Conservation (phyloP, 768 basidiomycete genomes). For the Fomitopsis pulvina region DNA sequence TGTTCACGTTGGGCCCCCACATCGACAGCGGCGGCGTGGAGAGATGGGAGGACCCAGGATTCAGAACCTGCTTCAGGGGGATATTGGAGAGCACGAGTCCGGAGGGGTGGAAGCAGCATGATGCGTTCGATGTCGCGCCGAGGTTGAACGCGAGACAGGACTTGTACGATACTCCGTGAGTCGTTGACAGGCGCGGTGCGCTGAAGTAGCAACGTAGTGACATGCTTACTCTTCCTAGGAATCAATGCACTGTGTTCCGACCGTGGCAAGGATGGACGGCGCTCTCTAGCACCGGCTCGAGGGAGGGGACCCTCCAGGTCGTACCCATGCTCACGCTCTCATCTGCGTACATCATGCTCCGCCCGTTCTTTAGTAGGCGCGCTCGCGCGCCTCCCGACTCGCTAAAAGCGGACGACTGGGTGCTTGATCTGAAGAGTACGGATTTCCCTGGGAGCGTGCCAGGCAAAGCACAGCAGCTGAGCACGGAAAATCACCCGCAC, state of each 20-base stretch:
- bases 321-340: conserved; percentile 59
- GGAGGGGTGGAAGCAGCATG: conserved; percentile 49
- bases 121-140: conserved; percentile 55
- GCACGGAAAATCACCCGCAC: conserved; percentile 56
- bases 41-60: conserved; percentile 60
- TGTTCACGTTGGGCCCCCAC: conserved; percentile 63
- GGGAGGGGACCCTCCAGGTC: conserved; percentile 61
- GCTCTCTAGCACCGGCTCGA: conserved; percentile 41
- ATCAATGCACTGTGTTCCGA: conserved; percentile 20
- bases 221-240: conserved; percentile 14
- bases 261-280: conserved; percentile 68
- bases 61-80: conserved; percentile 48
- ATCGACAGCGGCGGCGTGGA: conserved; percentile 66
- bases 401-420: conserved; percentile 21
- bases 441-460: conserved; percentile 22
- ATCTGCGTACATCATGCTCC: conserved; percentile 64
- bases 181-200: conserved; percentile 2
- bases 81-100: conserved; percentile 38
- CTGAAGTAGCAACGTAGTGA: conserved; percentile 4
- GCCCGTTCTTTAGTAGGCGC: conserved; percentile 67
- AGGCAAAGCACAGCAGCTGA: conserved; percentile 37
- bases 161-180: conserved; percentile 55
- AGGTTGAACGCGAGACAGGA: conserved; percentile 56
- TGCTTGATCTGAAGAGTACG: conserved; percentile 17
- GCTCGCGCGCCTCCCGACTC: conserved; percentile 20